These are phyloP conservation scores for Cryphonectria naterciae DNA, from an alignment of 2,329 filamentous ascomycete species.

Conservation along the genomic window DNA sequence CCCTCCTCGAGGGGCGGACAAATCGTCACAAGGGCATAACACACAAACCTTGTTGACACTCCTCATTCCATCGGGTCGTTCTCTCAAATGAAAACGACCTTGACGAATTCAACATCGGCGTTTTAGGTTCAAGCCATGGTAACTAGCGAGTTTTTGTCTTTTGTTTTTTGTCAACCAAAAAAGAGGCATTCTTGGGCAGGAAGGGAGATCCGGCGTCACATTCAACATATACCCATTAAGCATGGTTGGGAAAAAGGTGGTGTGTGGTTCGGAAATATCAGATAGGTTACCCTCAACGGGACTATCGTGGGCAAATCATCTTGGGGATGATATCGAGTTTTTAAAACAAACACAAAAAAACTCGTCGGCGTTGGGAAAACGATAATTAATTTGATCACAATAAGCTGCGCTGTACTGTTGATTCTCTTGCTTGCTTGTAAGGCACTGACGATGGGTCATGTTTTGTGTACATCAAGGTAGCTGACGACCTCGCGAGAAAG, in stretches of 20 bases:
- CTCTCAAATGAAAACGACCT: conserved; percentile 8
- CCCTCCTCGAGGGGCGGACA: conserved; percentile 37
- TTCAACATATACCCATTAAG: conserved; percentile 33
- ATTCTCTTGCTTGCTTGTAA: not conserved
- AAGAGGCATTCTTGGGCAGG: conserved; percentile 24
- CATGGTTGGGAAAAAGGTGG: conserved; percentile 27
- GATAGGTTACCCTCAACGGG: conserved; percentile 31
- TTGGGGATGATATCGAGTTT: conserved; percentile 18
- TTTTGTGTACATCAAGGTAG: not conserved
- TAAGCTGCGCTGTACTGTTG: not conserved
- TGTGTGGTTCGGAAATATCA: conserved; percentile 23
- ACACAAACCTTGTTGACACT: conserved; percentile 15
- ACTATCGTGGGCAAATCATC: conserved; percentile 24
- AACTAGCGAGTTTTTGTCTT: conserved; percentile 29
- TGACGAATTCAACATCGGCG: conserved; percentile 64
- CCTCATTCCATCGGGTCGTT: conserved; percentile 38
- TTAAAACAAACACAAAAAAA: conserved; percentile 15
- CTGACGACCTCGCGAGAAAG: not conserved
- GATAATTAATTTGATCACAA: conserved; percentile 18
- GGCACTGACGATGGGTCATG: not conserved
- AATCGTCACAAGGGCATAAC: conserved; percentile 24
- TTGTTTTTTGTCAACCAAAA: conserved; percentile 30
- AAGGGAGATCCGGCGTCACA: conserved; percentile 27
- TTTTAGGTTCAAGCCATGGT: conserved; percentile 41
- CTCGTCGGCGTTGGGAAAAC: conserved; percentile 26